Conservation (phyloP, 1,284 basidiomycete genomes). For the Moesziomyces sp. region DNA sequence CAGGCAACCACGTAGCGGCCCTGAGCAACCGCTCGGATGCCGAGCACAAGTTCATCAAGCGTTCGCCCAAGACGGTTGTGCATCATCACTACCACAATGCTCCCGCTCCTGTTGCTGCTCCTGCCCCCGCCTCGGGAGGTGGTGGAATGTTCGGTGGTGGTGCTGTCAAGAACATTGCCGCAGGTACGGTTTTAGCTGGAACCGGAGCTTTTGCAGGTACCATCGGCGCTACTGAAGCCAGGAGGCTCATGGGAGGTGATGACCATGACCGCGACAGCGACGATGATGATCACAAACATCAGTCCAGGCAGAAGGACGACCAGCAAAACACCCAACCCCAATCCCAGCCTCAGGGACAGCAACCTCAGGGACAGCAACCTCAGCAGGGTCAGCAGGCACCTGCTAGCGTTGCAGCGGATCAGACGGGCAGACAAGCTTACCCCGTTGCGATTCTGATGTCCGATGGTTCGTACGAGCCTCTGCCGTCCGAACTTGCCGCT, state of each 20-base stretch:
- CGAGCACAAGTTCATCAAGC: conserved; percentile 34
- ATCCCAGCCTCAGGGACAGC: not conserved
- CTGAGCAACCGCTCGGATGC: not conserved
- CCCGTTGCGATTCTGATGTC: conserved; percentile 14
- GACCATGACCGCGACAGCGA: not conserved
- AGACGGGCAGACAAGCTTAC: not conserved
- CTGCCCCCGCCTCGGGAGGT: not conserved
- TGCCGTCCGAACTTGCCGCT: not conserved
- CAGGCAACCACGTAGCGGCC: not conserved
- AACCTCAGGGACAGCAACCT: no score
- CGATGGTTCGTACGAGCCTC: conserved; percentile 3
- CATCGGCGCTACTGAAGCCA: conserved; percentile 13
- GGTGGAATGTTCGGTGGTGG: conserved; percentile 13
- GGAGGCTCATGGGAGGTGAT: conserved; percentile 5
- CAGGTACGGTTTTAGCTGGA: conserved; percentile 16
- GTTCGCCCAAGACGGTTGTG: conserved; percentile 1
- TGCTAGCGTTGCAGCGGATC: not conserved
- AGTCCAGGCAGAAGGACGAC: not conserved
- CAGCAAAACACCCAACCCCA: not conserved
- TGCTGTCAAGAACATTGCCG: not conserved
- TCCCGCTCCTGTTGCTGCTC: not conserved
- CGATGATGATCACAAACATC: not conserved
- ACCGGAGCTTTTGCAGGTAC: conserved; percentile 22
- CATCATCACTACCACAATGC: conserved; percentile 11
- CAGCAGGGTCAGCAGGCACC: not conserved